Evolutionary conservation across 805 yeast species (phyloP).

Genomic region (Metschnikowia noctiluminum): DNA sequence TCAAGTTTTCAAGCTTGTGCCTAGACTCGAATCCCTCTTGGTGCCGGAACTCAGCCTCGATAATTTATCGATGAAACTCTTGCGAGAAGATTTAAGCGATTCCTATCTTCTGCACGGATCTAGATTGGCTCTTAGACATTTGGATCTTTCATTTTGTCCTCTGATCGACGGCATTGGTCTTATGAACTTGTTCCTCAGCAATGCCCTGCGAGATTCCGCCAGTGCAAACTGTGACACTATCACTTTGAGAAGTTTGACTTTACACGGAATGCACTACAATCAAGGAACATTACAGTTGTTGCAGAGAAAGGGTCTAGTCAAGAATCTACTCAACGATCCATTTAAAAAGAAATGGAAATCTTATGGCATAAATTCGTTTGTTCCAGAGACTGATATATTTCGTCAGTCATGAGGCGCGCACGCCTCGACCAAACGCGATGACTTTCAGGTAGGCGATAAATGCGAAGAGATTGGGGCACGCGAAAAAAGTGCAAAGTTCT

Average conservation of each 20-base stretch:
- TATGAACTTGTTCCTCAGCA: conserved; percentile 25
- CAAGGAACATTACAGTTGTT: conserved; percentile 25
- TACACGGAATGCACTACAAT: conserved; percentile 32
- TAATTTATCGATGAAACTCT: conserved; percentile 28
- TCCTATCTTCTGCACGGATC: conserved; percentile 5
- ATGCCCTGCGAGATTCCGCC: background rate
- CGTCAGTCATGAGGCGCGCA: conserved; percentile 8
- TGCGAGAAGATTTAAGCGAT: conserved; percentile 25
- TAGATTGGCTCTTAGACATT: conserved; percentile 17
- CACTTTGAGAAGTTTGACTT: conserved; percentile 14
- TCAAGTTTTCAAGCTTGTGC: conserved; percentile 11
- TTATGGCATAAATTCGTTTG: conserved; percentile 34
- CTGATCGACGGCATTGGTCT: conserved; percentile 39
- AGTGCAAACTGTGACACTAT: conserved; percentile 21
- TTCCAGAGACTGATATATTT: conserved; percentile 5
- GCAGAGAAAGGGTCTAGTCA: conserved; percentile 18
- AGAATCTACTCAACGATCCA: conserved; percentile 23
- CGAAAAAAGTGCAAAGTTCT: background rate
- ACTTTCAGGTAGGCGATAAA: conserved; percentile 5
- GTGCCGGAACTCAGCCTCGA: conserved; percentile 38
- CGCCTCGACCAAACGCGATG: conserved; percentile 11
- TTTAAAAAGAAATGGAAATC: conserved; percentile 29
- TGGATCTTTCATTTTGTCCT: conserved; percentile 37
- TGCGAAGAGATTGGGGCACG: background rate
- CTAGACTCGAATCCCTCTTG: conserved; percentile 23